These are phyloP conservation scores for Saccharomyces hybrid DNA, from an alignment of 1,139 yeast genomes.

Conservation along the genomic window DNA sequence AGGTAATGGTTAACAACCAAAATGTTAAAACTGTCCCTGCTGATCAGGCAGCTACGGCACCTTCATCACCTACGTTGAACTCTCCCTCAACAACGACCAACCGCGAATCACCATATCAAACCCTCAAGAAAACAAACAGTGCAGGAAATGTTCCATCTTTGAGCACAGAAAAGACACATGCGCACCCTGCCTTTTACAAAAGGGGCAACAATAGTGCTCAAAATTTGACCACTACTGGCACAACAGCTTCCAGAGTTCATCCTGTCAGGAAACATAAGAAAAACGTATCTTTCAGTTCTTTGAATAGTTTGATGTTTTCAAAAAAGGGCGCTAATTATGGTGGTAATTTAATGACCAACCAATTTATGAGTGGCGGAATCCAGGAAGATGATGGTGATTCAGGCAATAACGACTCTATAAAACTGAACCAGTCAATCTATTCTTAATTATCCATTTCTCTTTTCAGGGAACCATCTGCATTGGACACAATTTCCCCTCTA, in stretches of 20 bases:
- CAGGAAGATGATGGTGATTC: constrained; percentile 25
- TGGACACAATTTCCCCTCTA: neutral
- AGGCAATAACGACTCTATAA: constrained; percentile 16
- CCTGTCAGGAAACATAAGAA: constrained; percentile 30
- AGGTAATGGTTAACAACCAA: constrained; percentile 22
- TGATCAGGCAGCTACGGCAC: neutral
- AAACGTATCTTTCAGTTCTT: constrained; percentile 31
- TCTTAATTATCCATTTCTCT: constrained; percentile 8
- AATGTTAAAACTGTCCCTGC: constrained; percentile 9
- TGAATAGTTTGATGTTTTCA: constrained; percentile 32
- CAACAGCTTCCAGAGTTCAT: constrained; percentile 19
- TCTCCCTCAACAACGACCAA: neutral
- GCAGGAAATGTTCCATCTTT: constrained; percentile 18
- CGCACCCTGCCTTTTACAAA: constrained; percentile 13
- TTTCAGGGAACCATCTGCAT: neutral
- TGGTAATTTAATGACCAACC: constrained; percentile 7
- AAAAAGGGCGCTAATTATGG: constrained; percentile 19
- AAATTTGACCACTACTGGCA: constrained; percentile 14
- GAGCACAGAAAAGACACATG: constrained; percentile 3
- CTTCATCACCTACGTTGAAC: constrained; percentile 5
- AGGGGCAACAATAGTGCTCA: constrained; percentile 23
- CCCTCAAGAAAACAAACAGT: constrained; percentile 14
- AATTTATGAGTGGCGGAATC: constrained; percentile 19
- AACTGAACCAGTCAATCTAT: constrained; percentile 27
- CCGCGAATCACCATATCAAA: constrained; percentile 9